Conservation (phyloP, 805 yeast species). For the Wickerhamomyces ciferrii region DNA sequence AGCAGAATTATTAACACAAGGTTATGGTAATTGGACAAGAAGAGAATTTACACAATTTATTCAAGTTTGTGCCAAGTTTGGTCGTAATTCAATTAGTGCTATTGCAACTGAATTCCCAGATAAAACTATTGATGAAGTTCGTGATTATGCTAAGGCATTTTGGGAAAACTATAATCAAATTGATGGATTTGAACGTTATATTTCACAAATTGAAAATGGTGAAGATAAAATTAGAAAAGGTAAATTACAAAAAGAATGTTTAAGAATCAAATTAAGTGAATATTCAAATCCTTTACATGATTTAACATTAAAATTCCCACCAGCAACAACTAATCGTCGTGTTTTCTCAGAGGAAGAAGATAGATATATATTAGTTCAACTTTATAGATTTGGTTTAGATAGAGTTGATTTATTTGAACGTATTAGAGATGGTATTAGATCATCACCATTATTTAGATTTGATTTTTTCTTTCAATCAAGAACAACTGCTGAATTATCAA, state of each 20-base stretch:
- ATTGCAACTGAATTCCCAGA: conserved; percentile 74
- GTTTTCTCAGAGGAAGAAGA: conserved; percentile 88
- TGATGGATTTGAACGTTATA: conserved; percentile 84
- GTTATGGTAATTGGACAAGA: conserved; percentile 80
- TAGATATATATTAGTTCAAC: conserved; percentile 74
- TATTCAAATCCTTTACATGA: conserved; percentile 79
- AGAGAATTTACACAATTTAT: conserved; percentile 85
- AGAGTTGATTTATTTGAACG: conserved; percentile 72
- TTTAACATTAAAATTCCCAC: conserved; percentile 64
- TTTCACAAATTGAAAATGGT: conserved; percentile 79
- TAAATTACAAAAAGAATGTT: conserved; percentile 69
- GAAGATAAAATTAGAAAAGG: conserved; percentile 72
- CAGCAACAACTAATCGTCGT: conserved; percentile 58
- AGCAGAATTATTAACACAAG: conserved; percentile 53
- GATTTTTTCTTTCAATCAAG: conserved; percentile 86
- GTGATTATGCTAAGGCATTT: conserved; percentile 71
- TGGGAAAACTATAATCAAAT: conserved; percentile 77
- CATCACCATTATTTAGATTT: conserved; percentile 73
- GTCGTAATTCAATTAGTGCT: conserved; percentile 64
- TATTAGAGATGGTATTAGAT: conserved; percentile 68
- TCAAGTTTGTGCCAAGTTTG: conserved; percentile 67
- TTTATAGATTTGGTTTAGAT: conserved; percentile 78
- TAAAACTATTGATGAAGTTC: conserved; percentile 74
- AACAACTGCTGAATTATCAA: conserved; percentile 67
- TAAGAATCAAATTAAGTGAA: conserved; percentile 67